Conservation (phyloP, 495 filamentous ascomycete genomes). For the Penicillium soppii region DNA sequence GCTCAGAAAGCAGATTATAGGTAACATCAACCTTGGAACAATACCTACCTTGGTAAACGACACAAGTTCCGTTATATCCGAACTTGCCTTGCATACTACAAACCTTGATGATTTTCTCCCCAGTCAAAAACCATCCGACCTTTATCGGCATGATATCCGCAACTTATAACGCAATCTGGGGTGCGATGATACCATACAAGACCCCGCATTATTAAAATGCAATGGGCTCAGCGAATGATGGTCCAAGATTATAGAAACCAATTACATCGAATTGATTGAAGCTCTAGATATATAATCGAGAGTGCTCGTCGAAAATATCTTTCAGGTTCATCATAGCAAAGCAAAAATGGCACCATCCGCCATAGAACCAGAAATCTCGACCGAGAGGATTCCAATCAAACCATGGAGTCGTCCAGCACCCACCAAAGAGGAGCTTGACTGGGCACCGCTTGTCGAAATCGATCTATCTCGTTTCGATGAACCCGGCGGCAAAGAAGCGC, state of each 20-base stretch:
- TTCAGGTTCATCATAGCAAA: neutral
- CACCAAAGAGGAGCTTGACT: conserved; percentile 36
- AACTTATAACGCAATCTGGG: too few species aligned
- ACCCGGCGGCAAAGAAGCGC: conserved; percentile 51
- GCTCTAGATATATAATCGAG: neutral
- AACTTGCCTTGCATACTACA: too few species aligned
- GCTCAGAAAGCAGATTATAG: too few species aligned
- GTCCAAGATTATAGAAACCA: neutral
- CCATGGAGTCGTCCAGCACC: conserved; percentile 37
- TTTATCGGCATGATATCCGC: too few species aligned
- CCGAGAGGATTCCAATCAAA: conserved; percentile 24
- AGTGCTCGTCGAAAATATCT: neutral
- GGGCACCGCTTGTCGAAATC: conserved; percentile 55
- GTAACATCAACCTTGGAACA: too few species aligned
- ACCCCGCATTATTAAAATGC: too few species aligned
- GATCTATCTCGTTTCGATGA: conserved; percentile 51
- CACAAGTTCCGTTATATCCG: too few species aligned
- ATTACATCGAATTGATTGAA: neutral
- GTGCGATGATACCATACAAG: too few species aligned
- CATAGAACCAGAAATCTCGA: conserved; percentile 12
- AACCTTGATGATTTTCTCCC: too few species aligned
- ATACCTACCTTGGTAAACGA: too few species aligned
- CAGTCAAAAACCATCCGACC: too few species aligned
- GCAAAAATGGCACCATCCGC: conserved; percentile 33
- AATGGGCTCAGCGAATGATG: neutral